A percentile compares a stretch with the other conserved stretches of the same genome.
These are phyloP conservation scores for Umbelopsis isabellina DNA, from an alignment of 192 early-diverging fungal species.

Conservation along the genomic window DNA sequence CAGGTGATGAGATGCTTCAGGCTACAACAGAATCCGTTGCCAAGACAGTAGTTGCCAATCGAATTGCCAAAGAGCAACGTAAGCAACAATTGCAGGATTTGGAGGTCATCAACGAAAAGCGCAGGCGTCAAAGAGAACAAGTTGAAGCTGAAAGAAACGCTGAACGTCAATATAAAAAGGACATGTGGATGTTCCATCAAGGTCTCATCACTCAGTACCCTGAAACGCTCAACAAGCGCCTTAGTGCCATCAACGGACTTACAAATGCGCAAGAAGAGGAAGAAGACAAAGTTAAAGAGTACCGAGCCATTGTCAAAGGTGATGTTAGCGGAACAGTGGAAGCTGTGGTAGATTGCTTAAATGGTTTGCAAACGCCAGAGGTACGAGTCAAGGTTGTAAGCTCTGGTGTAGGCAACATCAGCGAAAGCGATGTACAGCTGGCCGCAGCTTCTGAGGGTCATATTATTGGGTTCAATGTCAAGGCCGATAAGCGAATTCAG, in stretches of 20 bases:
- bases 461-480: slow-evolving; percentile 90
- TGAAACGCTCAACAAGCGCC: slow-evolving; percentile 40
- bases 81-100: slow-evolving; percentile 64
- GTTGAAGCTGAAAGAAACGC: slow-evolving; percentile 54
- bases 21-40: slow-evolving; percentile 58
- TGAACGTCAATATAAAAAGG: slow-evolving; percentile 57
- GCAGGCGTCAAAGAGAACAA: slow-evolving; percentile 57
- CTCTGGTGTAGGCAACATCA: slow-evolving; percentile 84
- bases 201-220: slow-evolving; percentile 61
- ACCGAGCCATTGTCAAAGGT: slow-evolving; percentile 73
- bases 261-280: slow-evolving; percentile 35
- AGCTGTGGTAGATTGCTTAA: slow-evolving; percentile 77
- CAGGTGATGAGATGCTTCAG: slow-evolving; percentile 88
- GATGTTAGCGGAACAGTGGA: slow-evolving; percentile 95
- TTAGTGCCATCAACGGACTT: slow-evolving; percentile 27
- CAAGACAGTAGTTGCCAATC: slow-evolving; percentile 73
- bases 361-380: slow-evolving; percentile 78
- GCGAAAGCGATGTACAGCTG: slow-evolving; percentile 83
- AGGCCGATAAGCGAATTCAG: slow-evolving; percentile 74
- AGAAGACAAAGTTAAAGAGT: slow-evolving; percentile 48
- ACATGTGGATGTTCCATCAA: slow-evolving; percentile 68
- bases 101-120: slow-evolving; percentile 77
- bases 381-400: slow-evolving; percentile 73
- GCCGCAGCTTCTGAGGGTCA: slow-evolving; percentile 63
- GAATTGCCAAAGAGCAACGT: slow-evolving; percentile 64